Base-by-base conservation (phyloP, 1,139 yeast species). In the Kurtzmaniella quercitrusa region DNA sequence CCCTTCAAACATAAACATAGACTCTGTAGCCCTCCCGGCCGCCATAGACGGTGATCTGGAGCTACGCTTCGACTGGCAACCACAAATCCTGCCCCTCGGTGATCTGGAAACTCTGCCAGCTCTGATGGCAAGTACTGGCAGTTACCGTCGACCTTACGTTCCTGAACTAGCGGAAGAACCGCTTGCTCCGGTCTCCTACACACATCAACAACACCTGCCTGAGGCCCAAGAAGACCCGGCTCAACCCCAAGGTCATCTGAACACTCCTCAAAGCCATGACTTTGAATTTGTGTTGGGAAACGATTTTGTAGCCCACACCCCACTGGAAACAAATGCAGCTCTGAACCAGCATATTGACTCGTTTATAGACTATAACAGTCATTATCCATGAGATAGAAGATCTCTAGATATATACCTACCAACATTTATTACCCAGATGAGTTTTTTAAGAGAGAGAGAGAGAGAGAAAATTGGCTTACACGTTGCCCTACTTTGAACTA, bases 361-460 rank as follows among this genome's bases (percentile, higher is more conserved):
- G 34, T 64, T 61, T 44, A 63, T 65, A 34, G 69, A 65, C 48
- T 65, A 57, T 45, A 53, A 50, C 43, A 46, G 49, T 40, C 49
- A 55, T 39, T 57, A 51, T 34, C 51, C 42, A 15, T 41, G 36
- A 25, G 23, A 21, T 8, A 21, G 23, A 4, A 21, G 8, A 21
- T 21, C n/a, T n/a, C n/a, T n/a, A n/a, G n/a, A n/a, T n/a, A n/a
- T n/a, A n/a, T n/a, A n/a, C n/a, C n/a, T n/a, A n/a, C n/a, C n/a
- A n/a, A n/a, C n/a, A n/a, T n/a, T n/a, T n/a, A n/a, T n/a, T n/a
- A n/a, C n/a, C n/a, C n/a, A n/a, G n/a, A n/a, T n/a, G n/a, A n/a
- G n/a, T n/a, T n/a, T n/a, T n/a, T n/a, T n/a, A n/a, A n/a, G n/a
- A n/a, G n/a, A n/a, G n/a, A n/a, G n/a, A n/a, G n/a, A n/a, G n/a